Conservation (phyloP, 2,329 filamentous ascomycete species). For the Byssothecium circinans region DNA sequence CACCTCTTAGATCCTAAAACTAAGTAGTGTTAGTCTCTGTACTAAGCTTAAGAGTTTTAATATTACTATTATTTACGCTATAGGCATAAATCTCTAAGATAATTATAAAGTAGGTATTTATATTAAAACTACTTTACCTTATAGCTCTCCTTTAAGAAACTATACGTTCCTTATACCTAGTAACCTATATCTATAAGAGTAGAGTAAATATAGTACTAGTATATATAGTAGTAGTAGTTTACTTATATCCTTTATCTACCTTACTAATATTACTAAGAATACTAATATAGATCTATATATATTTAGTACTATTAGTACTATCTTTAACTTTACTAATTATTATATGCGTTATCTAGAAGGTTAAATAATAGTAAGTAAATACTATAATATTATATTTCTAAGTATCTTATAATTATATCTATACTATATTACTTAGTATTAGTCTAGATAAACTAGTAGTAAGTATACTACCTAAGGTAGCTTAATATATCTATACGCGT, state of each 20-base stretch:
- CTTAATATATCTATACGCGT: no score
- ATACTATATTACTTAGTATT: no score
- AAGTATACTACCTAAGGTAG: no score
- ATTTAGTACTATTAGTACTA: slow-evolving; percentile 12
- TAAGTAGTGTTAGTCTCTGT: slow-evolving; percentile 61
- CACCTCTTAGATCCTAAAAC: slow-evolving; percentile 63
- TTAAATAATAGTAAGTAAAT: no score
- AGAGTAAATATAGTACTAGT: slow-evolving; percentile 30
- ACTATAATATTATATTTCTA: no score
- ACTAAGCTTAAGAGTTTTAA: slow-evolving; percentile 54
- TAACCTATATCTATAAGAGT: slow-evolving; percentile 42
- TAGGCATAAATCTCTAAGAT: slow-evolving; percentile 65
- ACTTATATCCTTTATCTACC: background rate
- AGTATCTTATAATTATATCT: no score
- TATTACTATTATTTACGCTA: slow-evolving; percentile 58
- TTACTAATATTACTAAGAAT: slow-evolving; percentile 40
- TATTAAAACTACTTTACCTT: slow-evolving; percentile 45
- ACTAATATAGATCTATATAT: slow-evolving; percentile 7
- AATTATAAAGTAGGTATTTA: slow-evolving; percentile 53
- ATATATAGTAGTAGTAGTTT: slow-evolving; percentile 26
- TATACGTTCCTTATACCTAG: slow-evolving; percentile 48
- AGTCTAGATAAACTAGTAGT: no score
- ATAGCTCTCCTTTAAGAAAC: slow-evolving; percentile 25
- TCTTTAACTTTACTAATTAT: no score
- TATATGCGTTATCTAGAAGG: no score